These are phyloP conservation scores for Arxiozyma bovina DNA, from an alignment of 1,139 yeast genomes.

Conservation along the genomic window DNA sequence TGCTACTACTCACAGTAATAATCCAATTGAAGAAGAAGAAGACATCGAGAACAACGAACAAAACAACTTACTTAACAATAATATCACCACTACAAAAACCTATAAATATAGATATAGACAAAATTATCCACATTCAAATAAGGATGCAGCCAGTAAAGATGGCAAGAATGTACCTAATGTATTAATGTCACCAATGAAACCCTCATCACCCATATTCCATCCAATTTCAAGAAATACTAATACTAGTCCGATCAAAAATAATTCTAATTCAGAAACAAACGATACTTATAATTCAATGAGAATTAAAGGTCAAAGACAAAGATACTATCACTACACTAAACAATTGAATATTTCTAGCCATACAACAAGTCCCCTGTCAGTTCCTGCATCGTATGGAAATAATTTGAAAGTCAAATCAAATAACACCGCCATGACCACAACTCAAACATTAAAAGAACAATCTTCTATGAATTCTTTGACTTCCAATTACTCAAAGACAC, in stretches of 20 bases:
- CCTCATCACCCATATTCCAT: conserved; percentile 14
- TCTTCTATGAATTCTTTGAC: conserved; percentile 14
- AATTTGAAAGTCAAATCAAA: background rate
- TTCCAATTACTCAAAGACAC: conserved; percentile 17
- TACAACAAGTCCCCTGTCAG: conserved; percentile 6
- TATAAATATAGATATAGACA: background rate
- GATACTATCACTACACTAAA: conserved; percentile 26
- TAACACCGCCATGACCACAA: conserved; percentile 3
- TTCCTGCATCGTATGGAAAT: conserved; percentile 1
- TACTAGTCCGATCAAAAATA: conserved; percentile 4
- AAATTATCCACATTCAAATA: background rate
- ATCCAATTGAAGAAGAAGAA: conserved; percentile 10
- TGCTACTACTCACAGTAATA: background rate
- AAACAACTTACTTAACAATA: background rate
- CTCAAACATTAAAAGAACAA: conserved; percentile 12
- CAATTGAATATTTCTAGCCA: conserved; percentile 18
- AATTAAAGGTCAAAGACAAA: conserved; percentile 28
- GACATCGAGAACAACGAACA: background rate
- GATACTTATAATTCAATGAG: conserved; percentile 23
- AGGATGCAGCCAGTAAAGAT: background rate
- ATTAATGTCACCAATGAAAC: conserved; percentile 24
- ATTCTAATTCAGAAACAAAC: background rate
- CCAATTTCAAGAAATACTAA: background rate
- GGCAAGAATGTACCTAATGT: conserved; percentile 6
- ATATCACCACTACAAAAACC: background rate